A percentile compares a stretch with the other conserved stretches of the same genome.
Conservation (phyloP, 805 yeast genomes). For the Phaffomyces opuntiae region DNA sequence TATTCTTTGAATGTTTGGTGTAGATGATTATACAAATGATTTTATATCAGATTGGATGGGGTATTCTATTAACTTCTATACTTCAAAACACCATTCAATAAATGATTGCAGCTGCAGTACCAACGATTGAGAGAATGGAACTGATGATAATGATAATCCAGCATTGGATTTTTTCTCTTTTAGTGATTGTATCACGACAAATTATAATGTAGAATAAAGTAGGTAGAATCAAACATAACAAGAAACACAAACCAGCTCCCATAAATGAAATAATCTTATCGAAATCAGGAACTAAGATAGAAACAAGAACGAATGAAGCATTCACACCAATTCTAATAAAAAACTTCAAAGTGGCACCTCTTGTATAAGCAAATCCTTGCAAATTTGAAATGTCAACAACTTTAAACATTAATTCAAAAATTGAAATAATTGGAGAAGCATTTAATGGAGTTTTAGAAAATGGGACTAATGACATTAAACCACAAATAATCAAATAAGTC, state of each 20-base stretch:
- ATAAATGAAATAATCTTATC: constrained; percentile 75
- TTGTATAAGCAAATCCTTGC: constrained; percentile 15
- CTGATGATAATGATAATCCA: constrained; percentile 39
- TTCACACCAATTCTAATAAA: constrained; percentile 40
- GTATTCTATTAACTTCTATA: no score
- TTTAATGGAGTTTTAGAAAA: constrained; percentile 78
- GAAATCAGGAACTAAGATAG: constrained; percentile 68
- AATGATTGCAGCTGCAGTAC: constrained; percentile 49
- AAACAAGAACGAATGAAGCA: constrained; percentile 45
- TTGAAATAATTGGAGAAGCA: constrained; percentile 74
- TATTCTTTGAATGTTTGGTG: no score
- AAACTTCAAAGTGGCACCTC: constrained; percentile 14
- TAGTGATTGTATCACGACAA: constrained; percentile 37
- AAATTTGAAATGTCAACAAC: constrained; percentile 19
- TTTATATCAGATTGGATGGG: no score
- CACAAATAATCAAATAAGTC: constrained; percentile 52
- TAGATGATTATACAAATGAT: no score
- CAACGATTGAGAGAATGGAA: constrained; percentile 43
- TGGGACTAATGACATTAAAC: constrained; percentile 74
- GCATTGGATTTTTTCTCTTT: constrained; percentile 33
- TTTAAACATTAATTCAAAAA: constrained; percentile 48
- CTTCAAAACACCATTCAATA: constrained; percentile 4
- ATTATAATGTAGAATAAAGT: constrained; percentile 59
- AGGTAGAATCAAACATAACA: constrained; percentile 76
- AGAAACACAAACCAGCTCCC: constrained; percentile 76